Evolutionary conservation across 2,329 filamentous ascomycete species (phyloP), one percentile per base, ranked within the genome.

Genomic region (Phaeophleospora eucalypticola): DNA sequence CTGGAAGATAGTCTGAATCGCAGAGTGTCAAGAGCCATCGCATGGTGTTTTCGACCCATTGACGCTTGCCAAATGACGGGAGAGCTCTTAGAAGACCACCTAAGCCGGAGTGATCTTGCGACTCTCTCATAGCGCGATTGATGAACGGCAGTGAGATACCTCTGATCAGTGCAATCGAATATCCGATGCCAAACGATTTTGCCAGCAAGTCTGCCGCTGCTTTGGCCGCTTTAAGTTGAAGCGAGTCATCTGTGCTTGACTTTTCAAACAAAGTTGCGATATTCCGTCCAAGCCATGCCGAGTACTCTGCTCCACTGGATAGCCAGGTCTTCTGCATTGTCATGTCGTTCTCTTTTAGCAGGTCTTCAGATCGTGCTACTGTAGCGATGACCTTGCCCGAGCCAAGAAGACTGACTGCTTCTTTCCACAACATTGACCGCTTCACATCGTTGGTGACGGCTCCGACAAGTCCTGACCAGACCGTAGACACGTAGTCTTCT

Each of bases 221-320:
- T 4, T 17, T 8, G 9, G 9, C 10, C 19, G 14, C 20, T 15
- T 12, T 27, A 33, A 27, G 4, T 8, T 15, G 10, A 19, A n/a
- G 10, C 7, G 12, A n/a, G n/a, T n/a, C 24, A 52, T 65, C 45
- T 45, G 56, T 37, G 54, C n/a, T 10, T 10, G 27, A 29, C 18
- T 38, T 36, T 14, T 33, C 10, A 10, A 67, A 56, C 10, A 58
- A 47, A 4, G 64, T 36, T 60, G 66, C 71, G 41, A 93, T 72
- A 61, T 83, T 87, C 12, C 66, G 68, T 2, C 82, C 85, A 33
- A 95, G 66, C 89, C 89, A 95, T 21, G 68, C 68, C 10, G 80
- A 77, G 68, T 87, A 95, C 15, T 75, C 65, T 19, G 71, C 72
- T 3, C 84, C 84, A 53, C 83, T 77, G 0, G 80, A 75, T 27